These are phyloP conservation scores for Backusella liffmaniae DNA, from an alignment of 192 early-diverging fungal genomes.

Conservation along the genomic window DNA sequence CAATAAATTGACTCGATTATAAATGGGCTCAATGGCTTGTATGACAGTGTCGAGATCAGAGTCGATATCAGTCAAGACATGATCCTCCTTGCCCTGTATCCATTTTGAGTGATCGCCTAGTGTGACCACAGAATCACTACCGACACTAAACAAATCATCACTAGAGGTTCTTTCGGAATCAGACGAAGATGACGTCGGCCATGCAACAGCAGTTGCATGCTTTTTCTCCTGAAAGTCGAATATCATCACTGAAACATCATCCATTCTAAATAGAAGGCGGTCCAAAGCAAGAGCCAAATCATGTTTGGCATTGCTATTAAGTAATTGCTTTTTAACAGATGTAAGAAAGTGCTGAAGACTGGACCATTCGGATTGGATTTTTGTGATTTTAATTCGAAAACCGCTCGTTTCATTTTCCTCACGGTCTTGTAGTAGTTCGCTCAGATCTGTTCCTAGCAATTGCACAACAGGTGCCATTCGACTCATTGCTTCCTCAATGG, in stretches of 20 bases:
- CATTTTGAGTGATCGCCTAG: slow-evolving; percentile 2
- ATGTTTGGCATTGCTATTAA: slow-evolving; percentile 34
- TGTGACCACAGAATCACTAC: slow-evolving; percentile 10
- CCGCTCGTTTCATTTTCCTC: not conserved
- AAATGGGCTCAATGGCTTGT: not conserved
- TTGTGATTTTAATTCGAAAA: slow-evolving; percentile 11
- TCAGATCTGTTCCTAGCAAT: slow-evolving; percentile 23
- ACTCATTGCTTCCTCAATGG: slow-evolving; percentile 43
- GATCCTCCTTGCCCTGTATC: slow-evolving; percentile 2
- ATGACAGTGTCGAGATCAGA: not conserved
- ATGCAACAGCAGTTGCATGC: slow-evolving; percentile 16
- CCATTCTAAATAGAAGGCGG: slow-evolving; percentile 37
- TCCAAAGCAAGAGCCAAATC: slow-evolving; percentile 39
- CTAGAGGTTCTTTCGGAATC: slow-evolving; percentile 3
- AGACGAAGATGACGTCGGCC: slow-evolving; percentile 6
- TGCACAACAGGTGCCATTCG: slow-evolving; percentile 47
- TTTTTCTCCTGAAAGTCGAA: slow-evolving; percentile 46
- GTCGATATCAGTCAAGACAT: slow-evolving; percentile 1
- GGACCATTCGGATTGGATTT: slow-evolving; percentile 53
- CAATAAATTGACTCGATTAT: slow-evolving; percentile 12
- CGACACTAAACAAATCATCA: slow-evolving; percentile 3
- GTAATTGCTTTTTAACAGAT: slow-evolving; percentile 50
- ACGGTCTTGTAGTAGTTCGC: not conserved
- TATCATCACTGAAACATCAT: slow-evolving; percentile 41
- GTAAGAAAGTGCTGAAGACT: slow-evolving; percentile 52